phyloP scores from a whole-genome alignment of 495 filamentous ascomycete genomes.

The Aspergillus coremiiformis region DNA sequence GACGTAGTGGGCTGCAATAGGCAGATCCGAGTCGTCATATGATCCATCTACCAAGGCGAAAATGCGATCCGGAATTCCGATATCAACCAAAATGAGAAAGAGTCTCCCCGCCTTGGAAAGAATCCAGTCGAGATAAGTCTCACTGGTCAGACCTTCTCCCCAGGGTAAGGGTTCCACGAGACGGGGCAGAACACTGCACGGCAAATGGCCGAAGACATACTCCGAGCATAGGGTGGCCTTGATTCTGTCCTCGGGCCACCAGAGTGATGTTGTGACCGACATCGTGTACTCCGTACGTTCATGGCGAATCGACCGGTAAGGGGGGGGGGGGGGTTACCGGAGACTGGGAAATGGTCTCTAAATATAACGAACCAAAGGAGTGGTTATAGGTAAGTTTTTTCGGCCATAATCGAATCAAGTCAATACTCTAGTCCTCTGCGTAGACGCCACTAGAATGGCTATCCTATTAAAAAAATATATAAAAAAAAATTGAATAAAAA shows the following conservation, averaged over 20 bases:
- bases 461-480: not conserved
- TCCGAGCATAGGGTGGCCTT: constrained; percentile 61
- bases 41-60: constrained; percentile 80
- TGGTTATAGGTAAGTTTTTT: not conserved
- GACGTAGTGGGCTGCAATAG: constrained; percentile 64
- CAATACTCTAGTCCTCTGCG: not conserved
- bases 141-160: constrained; percentile 82
- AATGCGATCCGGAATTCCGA: constrained; percentile 76
- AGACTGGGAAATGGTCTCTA: not conserved
- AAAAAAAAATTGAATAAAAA: constrained; percentile 1
- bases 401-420: not conserved
- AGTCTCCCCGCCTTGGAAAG: constrained; percentile 67
- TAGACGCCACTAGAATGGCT: not conserved
- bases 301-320: constrained; percentile 10
- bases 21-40: constrained; percentile 84
- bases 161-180: constrained; percentile 68
- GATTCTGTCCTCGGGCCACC: constrained; percentile 78
- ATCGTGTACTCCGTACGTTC: constrained; percentile 17
- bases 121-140: constrained; percentile 92
- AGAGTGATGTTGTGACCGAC: constrained; percentile 44
- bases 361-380: constrained; percentile 1
- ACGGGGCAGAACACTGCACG: constrained; percentile 54
- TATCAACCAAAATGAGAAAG: constrained; percentile 73
- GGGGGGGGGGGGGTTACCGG: not conserved
- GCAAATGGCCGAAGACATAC: constrained; percentile 60